Base-by-base conservation (phyloP, 352 stramenopile genomes). In the Thalassiosira hispida region DNA sequence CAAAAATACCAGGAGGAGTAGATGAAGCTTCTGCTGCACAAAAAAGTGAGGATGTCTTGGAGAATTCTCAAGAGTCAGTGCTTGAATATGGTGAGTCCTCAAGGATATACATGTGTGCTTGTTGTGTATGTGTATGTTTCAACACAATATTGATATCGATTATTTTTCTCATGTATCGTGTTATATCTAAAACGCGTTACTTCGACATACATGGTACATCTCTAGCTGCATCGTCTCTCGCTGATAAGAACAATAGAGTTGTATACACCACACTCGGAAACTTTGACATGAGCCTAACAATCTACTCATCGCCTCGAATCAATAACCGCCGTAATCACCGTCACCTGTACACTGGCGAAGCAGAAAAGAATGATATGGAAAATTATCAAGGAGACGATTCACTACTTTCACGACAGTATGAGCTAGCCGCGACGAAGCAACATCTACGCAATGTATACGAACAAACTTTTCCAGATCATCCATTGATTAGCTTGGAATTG, bases 261-360 rank as follows among this genome's bases (percentile, higher is more conserved):
- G 46, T 29, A 7, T 55, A 55, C 29, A 20, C 49, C 6, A 25
- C 47, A 0, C 20, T 64, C 20, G 55, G 55, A 18, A 64, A 31
- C 35, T 51, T 51, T 64, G 55, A 64, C n/a, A 51, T 51, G 31
- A 64, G 55, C 31, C 29, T 64, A 3, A 64, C 55, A 51, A 64
- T 64, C n/a, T 64, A 64, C 55, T 64, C 55, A 2, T 64, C 55
- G 8, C 55, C 31, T 27, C 40, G 55, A 64, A 64, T 16, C 9
- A 64, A 51, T 55, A 27, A 31, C 25, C 46, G 46, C 14, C 46
- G 18, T 29, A 9, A 12, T 55, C 31, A 38, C 31, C 31, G 31
- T 38, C 31, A 3, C 31, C 31, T 3, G 3, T 8, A 9, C 31
- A 9, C 8, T 3, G 8, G 8, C 8, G 31, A 38, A 38, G 3